phyloP scores from a whole-genome alignment of 148 eudicot species.

The Fagopyrum tataricum region DNA sequence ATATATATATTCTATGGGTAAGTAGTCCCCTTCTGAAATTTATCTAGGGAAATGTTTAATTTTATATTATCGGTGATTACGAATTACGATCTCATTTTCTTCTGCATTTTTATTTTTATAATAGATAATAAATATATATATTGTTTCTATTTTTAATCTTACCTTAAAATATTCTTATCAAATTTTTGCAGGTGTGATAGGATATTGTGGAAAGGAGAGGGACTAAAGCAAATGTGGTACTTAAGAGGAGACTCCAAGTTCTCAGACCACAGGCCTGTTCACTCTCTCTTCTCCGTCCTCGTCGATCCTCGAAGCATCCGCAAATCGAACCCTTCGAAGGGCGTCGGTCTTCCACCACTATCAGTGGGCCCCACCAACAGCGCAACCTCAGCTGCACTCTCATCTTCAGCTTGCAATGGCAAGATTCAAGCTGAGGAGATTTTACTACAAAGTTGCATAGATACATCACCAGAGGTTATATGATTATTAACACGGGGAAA shows the following conservation, averaged over 20 bases:
- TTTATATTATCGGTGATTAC: too few species aligned
- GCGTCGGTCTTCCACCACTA: background rate
- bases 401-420: background rate
- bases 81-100: too few species aligned
- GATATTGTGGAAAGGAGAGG: constrained; percentile 72
- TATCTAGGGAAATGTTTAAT: background rate
- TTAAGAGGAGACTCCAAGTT: constrained; percentile 55
- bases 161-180: too few species aligned
- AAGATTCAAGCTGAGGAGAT: constrained; percentile 19
- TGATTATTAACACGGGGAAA: too few species aligned
- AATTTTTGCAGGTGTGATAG: constrained; percentile 77
- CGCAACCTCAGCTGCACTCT: background rate
- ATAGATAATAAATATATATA: too few species aligned
- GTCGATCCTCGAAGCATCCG: constrained; percentile 14
- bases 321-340: background rate
- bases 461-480: background rate
- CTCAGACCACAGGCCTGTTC: constrained; percentile 71
- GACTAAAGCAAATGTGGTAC: constrained; percentile 52
- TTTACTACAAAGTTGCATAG: constrained; percentile 5
- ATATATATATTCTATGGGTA: too few species aligned
- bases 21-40: too few species aligned
- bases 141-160: too few species aligned
- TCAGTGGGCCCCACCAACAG: background rate
- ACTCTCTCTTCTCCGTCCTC: constrained; percentile 45
- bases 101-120: too few species aligned